Base-by-base conservation (phyloP, 495 filamentous ascomycete species). In the Penicillium cosmopolitanum region DNA sequence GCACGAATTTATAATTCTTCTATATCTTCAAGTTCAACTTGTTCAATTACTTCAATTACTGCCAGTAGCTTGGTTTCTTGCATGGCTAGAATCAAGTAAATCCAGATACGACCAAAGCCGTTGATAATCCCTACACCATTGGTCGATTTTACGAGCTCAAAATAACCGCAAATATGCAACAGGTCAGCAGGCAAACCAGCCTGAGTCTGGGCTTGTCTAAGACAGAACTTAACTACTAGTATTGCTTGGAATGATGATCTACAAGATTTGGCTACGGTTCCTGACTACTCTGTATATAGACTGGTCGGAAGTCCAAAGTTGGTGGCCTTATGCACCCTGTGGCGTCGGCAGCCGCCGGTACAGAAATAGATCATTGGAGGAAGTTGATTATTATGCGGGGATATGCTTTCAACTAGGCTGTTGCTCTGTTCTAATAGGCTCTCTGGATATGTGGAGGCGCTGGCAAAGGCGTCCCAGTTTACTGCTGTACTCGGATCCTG, bases 1-100 rank as follows among this genome's bases (percentile, higher is more conserved):
- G 36, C 44, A 66, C 56, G 55, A 66, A 60, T 63, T 54, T 63
- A 63, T 38, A 61, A 42, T 64, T 60, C 46, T 25, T 48, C n/a
- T 6, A 23, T 23, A 12, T 25, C 46, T 48, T 48, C 11, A 6
- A 16, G 15, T 44, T 44, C n/a, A 40, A n/a, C 4, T 5, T n/a
- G 15, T n/a, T 40, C 42, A 44, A 19, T 44, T 16, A 44, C 40
- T 43, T 4, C 25, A 4, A 28, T 6, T 8, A 31, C 28, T 31
- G 8, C 6, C 8, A 31, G 28, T 31, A 31, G 28, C 28, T 31
- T 8, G 28, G 28, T 0, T 6, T 31, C 28, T 31, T 31, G 28
- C 5, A 31, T 31, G 8, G 8, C 28, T 31, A 8, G 8, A 31
- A 9, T 31, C 5, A 0, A 31, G 28, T 7, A 31, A 31, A 31